These are phyloP conservation scores for Kodamaea leandrae DNA, from an alignment of 805 yeast species.

Conservation along the genomic window DNA sequence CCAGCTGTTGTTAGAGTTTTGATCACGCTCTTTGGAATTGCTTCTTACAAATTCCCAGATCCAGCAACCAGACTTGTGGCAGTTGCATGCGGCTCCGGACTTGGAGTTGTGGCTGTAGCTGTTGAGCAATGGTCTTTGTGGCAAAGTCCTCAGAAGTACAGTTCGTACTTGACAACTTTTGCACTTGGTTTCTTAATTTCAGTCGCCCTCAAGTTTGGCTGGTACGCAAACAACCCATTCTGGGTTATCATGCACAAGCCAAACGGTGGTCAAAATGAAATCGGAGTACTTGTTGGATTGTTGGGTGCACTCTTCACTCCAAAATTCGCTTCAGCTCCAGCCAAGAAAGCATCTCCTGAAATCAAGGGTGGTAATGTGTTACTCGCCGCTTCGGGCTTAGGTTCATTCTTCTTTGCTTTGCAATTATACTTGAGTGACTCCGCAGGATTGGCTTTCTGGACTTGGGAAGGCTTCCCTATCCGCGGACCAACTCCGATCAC, in stretches of 20 bases:
- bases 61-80: constrained; percentile 71
- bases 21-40: constrained; percentile 66
- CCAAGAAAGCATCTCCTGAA: neutral
- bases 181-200: constrained; percentile 71
- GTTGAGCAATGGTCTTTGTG: constrained; percentile 45
- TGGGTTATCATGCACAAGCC: constrained; percentile 91
- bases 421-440: constrained; percentile 80
- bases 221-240: constrained; percentile 84
- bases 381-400: constrained; percentile 66
- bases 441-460: constrained; percentile 85
- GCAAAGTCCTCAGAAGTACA: constrained; percentile 28
- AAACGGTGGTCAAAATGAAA: constrained; percentile 82
- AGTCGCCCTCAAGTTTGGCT: constrained; percentile 69
- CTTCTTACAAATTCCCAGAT: constrained; percentile 62
- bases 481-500: constrained; percentile 85
- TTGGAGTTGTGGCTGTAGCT: constrained; percentile 59
- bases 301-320: constrained; percentile 63
- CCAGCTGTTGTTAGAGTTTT: constrained; percentile 57
- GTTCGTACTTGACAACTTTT: constrained; percentile 55
- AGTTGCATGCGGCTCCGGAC: constrained; percentile 63
- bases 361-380: constrained; percentile 44
- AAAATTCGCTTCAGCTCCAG: constrained; percentile 13
- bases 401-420: constrained; percentile 67
- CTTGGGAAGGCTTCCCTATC: constrained; percentile 95
- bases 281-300: constrained; percentile 65